phyloP scores from a whole-genome alignment of 179 eudicot species.

The Actinidia arguta region DNA sequence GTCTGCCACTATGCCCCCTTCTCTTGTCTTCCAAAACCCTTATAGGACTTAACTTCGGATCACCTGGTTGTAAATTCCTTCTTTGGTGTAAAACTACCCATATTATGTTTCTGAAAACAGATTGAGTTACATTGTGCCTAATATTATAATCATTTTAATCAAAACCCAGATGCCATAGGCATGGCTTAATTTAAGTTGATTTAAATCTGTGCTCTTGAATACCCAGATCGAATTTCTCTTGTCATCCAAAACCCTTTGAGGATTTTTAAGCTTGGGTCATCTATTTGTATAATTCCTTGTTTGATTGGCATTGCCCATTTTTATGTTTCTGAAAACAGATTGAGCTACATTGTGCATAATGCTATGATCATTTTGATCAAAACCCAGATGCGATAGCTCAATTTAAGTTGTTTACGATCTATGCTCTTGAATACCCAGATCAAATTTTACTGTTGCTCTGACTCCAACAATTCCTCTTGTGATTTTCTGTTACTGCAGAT shows the following conservation, averaged over 20 bases:
- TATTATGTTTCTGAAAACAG: too few relatives aligned
- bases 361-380: background rate
- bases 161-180: background rate
- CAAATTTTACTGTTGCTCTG: background rate
- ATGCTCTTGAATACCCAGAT: background rate
- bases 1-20: background rate
- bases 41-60: background rate
- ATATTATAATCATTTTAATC: background rate
- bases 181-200: background rate
- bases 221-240: background rate
- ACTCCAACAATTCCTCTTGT: background rate
- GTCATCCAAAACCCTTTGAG: background rate
- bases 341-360: background rate
- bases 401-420: background rate
- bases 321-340: background rate
- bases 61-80: background rate
- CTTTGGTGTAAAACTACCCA: too few relatives aligned
- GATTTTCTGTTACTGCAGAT: conserved; percentile 50
- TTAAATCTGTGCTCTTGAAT: background rate
- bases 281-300: background rate
- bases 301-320: background rate
- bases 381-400: background rate
- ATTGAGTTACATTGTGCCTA: background rate
- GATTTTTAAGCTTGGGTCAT: background rate
- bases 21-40: conserved; percentile 14